These are phyloP conservation scores for Cichorium intybus DNA, from an alignment of 140 eudicot species.

Conservation along the genomic window DNA sequence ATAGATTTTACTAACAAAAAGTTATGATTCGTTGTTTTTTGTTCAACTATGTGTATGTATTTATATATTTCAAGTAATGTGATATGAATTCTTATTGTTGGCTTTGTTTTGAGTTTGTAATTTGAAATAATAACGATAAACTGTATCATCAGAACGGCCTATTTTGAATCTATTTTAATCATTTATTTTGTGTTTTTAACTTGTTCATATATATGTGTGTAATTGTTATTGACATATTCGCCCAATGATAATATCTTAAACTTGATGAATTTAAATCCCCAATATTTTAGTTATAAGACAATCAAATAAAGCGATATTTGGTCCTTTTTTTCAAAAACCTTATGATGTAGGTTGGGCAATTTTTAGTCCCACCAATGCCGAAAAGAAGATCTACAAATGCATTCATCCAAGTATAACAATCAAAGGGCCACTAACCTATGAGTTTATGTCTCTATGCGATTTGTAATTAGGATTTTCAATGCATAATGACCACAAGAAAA, in stretches of 20 bases:
- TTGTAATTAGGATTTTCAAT: conserved; percentile 34
- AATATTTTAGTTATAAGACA: conserved; percentile 3
- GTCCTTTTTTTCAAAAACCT: not conserved
- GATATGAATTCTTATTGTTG: no score
- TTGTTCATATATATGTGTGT: not conserved
- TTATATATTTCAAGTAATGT: no score
- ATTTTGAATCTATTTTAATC: no score
- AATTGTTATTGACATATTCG: no score
- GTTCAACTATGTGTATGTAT: not conserved
- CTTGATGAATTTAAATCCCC: not conserved
- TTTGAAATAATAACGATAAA: no score
- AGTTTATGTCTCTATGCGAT: conserved; percentile 24
- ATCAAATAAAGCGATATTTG: conserved; percentile 3
- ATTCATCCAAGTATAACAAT: conserved; percentile 40
- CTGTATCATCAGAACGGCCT: no score
- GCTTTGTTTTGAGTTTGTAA: not conserved
- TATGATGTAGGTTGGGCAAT: not conserved
- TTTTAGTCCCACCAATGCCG: conserved; percentile 1
- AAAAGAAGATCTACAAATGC: conserved; percentile 27
- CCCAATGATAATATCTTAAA: not conserved
- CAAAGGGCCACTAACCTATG: conserved; percentile 18
- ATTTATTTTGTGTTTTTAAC: not conserved
- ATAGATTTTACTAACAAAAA: no score
- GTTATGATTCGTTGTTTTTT: no score
- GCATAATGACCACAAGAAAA: conserved; percentile 22